These are phyloP conservation scores for Ceratobasidium sp. DNA, from an alignment of 1,284 basidiomycete species.

Conservation along the genomic window DNA sequence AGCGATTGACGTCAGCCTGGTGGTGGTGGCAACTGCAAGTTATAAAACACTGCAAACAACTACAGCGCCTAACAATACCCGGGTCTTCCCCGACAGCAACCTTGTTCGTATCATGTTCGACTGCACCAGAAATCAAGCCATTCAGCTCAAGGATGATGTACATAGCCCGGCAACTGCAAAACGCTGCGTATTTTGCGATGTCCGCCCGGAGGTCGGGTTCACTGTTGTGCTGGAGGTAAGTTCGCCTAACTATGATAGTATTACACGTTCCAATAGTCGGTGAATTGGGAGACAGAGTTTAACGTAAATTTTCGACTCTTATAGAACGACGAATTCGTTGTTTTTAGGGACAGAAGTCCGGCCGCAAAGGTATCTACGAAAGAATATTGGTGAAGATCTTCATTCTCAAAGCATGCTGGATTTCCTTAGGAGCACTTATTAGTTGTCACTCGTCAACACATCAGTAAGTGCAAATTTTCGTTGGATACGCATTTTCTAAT, in stretches of 20 bases:
- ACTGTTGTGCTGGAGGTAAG: constrained; percentile 65
- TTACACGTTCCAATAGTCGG: background rate
- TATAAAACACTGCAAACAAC: background rate
- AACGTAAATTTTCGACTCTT: background rate
- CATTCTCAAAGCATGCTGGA: no score
- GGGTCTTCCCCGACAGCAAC: background rate
- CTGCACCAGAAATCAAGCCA: constrained; percentile 4
- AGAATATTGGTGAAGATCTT: background rate
- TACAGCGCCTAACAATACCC: background rate
- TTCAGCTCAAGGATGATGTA: constrained; percentile 17
- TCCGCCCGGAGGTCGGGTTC: constrained; percentile 62
- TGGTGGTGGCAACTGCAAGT: background rate
- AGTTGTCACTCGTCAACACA: constrained; percentile 53
- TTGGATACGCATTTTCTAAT: no score
- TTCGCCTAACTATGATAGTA: background rate
- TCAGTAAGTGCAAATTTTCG: constrained; percentile 42
- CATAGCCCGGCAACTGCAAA: constrained; percentile 9
- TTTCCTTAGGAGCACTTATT: constrained; percentile 51
- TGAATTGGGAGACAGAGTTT: constrained; percentile 6
- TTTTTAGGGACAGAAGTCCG: constrained; percentile 53
- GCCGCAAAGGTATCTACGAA: constrained; percentile 45
- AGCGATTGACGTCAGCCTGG: background rate
- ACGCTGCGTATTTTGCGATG: constrained; percentile 64
- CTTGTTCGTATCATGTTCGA: constrained; percentile 10
- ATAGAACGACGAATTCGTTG: constrained; percentile 51